Percentiles rank a stretch among this genome's conserved stretches.
Evolutionary conservation across 139 green algal species (phyloP).

Genomic region (Chlamydomonas sphaeroides): DNA sequence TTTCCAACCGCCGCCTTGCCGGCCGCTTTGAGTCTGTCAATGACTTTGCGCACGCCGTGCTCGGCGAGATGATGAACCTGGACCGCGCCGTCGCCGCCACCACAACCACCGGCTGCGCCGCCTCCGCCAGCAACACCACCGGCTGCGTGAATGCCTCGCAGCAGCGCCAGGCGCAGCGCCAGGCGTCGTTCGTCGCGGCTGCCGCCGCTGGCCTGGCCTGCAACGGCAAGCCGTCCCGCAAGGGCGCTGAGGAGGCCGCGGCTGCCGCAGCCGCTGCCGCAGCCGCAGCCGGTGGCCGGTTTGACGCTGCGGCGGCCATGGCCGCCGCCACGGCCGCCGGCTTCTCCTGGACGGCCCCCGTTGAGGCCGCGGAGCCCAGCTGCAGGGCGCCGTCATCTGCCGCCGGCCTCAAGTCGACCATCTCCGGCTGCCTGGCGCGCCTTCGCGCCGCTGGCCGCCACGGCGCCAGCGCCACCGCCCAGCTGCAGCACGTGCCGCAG

Average conservation of each 20-base stretch:
- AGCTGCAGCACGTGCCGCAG: background rate
- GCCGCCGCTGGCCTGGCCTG: background rate
- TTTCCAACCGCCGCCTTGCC: background rate
- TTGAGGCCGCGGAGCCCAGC: background rate
- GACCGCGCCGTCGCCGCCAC: slow-evolving; percentile 15
- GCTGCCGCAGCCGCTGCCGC: background rate
- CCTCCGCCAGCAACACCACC: background rate
- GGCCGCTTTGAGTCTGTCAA: slow-evolving; percentile 14
- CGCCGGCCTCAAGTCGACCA: background rate
- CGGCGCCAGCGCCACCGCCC: background rate
- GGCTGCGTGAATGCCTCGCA: background rate
- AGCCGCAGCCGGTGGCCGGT: background rate
- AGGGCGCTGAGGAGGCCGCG: background rate
- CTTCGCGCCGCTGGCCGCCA: background rate
- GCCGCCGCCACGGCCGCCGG: slow-evolving; percentile 7
- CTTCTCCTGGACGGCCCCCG: slow-evolving; percentile 10
- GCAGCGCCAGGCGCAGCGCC: background rate
- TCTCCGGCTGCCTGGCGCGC: background rate
- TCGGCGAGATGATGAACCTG: slow-evolving; percentile 30
- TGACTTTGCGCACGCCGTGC: slow-evolving; percentile 36
- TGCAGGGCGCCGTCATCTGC: background rate
- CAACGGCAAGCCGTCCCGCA: background rate
- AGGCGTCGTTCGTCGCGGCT: background rate
- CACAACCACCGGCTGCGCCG: background rate
- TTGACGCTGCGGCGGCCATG: background rate